Percentiles rank a stretch among this genome's conserved stretches.
phyloP scores from a whole-genome alignment of 768 basidiomycete species.

The Strobilomyces echinocephalus region DNA sequence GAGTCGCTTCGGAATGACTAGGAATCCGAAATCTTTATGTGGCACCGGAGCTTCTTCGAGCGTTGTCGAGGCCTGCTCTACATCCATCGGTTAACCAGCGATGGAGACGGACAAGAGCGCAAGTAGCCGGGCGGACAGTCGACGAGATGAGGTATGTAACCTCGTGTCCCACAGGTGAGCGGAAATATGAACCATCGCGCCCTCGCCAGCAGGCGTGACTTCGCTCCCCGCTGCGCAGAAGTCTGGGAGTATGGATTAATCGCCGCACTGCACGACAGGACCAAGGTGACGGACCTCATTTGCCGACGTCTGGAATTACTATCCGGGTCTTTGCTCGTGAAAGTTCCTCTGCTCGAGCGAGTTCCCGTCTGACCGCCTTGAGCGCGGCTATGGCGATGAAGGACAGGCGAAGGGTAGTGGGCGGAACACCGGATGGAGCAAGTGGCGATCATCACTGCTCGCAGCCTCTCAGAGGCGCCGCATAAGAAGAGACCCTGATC shows the following conservation, averaged over 20 bases:
- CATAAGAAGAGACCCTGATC: neutral
- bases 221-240: neutral
- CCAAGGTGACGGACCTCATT: neutral
- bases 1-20: conserved; percentile 13
- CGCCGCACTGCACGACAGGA: neutral
- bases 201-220: conserved; percentile 4
- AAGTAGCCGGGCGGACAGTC: neutral
- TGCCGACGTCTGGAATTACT: neutral
- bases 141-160: conserved; percentile 11
- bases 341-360: no score
- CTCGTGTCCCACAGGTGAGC: neutral
- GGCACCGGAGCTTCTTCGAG: neutral
- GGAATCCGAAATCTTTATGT: conserved; percentile 13
- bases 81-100: conserved; percentile 13
- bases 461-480: neutral
- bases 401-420: neutral
- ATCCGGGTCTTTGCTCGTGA: neutral
- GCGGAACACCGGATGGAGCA: neutral
- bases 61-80: conserved; percentile 6
- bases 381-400: neutral
- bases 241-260: neutral
- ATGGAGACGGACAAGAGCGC: conserved; percentile 4
- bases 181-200: conserved; percentile 15
- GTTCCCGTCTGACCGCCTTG: neutral
- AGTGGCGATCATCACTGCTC: neutral